Percentiles rank a stretch among this genome's conserved stretches.
Conservation (phyloP, 345 rosid species). For the Odontarrhena argentea region DNA sequence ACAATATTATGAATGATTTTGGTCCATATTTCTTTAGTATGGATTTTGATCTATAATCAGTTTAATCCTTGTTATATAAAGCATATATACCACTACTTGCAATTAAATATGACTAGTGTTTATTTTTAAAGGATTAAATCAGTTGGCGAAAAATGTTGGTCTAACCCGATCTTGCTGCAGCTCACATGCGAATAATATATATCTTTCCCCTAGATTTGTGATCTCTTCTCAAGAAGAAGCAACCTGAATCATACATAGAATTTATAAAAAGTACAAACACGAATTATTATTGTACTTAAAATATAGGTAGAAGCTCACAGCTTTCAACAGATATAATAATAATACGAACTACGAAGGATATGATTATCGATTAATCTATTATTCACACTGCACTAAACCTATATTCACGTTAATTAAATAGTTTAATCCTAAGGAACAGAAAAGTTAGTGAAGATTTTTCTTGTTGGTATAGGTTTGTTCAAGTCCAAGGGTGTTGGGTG, state of each 20-base stretch:
- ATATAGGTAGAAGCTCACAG: neutral
- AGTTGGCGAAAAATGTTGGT: conserved; percentile 4
- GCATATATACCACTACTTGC: neutral
- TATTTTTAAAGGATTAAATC: neutral
- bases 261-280: neutral
- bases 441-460: neutral
- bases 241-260: too few relatives aligned
- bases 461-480: conserved; percentile 1
- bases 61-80: too few relatives aligned
- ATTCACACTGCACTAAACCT: neutral
- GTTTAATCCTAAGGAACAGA: neutral
- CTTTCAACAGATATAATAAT: neutral
- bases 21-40: too few relatives aligned
- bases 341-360: too few relatives aligned
- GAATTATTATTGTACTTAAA: neutral
- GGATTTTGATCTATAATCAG: too few relatives aligned
- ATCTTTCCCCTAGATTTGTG: neutral
- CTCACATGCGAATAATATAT: neutral
- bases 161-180: conserved; percentile 1
- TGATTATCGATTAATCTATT: conserved; percentile 3
- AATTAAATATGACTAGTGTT: conserved; percentile 1
- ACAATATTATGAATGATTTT: too few relatives aligned
- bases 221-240: neutral
- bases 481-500: conserved; percentile 20
- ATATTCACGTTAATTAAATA: neutral